These are phyloP conservation scores for Syzygium oleosum DNA, from an alignment of 345 rosid species.

Conservation along the genomic window DNA sequence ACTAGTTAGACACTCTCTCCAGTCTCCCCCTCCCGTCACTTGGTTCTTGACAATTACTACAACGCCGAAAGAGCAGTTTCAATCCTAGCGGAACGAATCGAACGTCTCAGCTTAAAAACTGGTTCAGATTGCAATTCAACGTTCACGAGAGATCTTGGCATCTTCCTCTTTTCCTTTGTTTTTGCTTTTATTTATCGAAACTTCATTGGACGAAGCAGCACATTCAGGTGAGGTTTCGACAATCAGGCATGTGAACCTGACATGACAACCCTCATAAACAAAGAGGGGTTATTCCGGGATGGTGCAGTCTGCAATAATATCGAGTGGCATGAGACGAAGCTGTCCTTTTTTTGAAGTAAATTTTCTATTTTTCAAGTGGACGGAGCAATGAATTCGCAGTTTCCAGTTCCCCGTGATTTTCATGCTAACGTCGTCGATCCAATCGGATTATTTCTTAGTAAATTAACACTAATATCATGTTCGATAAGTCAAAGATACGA, in stretches of 20 bases:
- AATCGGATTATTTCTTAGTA: not conserved
- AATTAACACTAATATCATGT: not conserved
- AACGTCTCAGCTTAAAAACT: not conserved
- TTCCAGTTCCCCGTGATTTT: not conserved
- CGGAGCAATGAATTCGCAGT: too few relatives aligned
- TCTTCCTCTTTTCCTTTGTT: not conserved
- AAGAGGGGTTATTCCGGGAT: not conserved
- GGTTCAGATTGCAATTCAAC: not conserved
- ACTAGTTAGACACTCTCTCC: too few relatives aligned
- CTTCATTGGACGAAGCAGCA: not conserved
- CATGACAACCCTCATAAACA: not conserved
- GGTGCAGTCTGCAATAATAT: not conserved
- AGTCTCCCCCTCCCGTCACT: too few relatives aligned
- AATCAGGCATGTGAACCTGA: not conserved
- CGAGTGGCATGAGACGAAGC: not conserved
- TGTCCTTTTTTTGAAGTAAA: not conserved
- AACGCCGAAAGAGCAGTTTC: not conserved
- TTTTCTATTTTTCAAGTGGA: not conserved
- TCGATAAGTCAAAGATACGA: too few relatives aligned
- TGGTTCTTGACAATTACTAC: not conserved
- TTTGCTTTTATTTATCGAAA: fast-evolving
- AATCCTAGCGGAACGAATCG: not conserved
- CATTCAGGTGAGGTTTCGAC: not conserved
- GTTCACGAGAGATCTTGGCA: not conserved
- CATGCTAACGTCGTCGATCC: not conserved